Conservation (phyloP, 2,329 filamentous ascomycete genomes). For the Malbranchea cinnamomea region DNA sequence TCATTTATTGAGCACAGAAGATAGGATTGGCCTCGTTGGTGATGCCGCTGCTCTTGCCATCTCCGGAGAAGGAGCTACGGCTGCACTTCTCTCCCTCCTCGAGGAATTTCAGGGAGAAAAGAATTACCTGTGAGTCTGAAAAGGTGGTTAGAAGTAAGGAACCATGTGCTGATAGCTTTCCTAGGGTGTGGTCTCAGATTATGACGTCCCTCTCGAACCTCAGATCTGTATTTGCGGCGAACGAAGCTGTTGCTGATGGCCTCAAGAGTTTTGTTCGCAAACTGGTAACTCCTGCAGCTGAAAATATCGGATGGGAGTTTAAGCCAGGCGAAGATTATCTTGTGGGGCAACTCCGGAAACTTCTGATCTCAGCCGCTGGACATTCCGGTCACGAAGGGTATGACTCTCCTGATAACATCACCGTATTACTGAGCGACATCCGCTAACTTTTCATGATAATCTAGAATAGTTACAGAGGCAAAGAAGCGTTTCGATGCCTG, state of each 20-base stretch:
- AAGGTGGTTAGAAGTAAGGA: too few species aligned
- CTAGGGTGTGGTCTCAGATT: conserved; percentile 69
- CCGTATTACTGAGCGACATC: background rate
- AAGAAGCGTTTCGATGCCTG: conserved; percentile 69
- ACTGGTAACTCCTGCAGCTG: conserved; percentile 58
- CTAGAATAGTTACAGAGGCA: conserved; percentile 55
- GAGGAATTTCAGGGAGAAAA: conserved; percentile 70
- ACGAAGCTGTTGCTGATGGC: conserved; percentile 54
- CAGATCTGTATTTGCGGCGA: conserved; percentile 71
- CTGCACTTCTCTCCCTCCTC: conserved; percentile 67
- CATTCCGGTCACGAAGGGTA: conserved; percentile 60
- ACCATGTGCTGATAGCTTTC: conserved; percentile 11
- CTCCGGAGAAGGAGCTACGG: conserved; percentile 68
- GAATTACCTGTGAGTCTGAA: conserved; percentile 56
- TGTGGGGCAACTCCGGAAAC: conserved; percentile 64
- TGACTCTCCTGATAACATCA: conserved; percentile 16
- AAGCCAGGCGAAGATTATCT: conserved; percentile 66
- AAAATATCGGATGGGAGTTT: conserved; percentile 76
- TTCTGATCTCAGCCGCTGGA: conserved; percentile 63
- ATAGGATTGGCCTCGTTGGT: conserved; percentile 85
- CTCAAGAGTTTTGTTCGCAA: conserved; percentile 66
- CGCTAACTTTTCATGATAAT: conserved; percentile 7
- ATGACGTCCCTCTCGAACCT: conserved; percentile 60
- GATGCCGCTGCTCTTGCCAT: conserved; percentile 82
- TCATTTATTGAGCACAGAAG: conserved; percentile 61